Conservation (phyloP, 139 green algal species). For the Gonium pectorale region DNA sequence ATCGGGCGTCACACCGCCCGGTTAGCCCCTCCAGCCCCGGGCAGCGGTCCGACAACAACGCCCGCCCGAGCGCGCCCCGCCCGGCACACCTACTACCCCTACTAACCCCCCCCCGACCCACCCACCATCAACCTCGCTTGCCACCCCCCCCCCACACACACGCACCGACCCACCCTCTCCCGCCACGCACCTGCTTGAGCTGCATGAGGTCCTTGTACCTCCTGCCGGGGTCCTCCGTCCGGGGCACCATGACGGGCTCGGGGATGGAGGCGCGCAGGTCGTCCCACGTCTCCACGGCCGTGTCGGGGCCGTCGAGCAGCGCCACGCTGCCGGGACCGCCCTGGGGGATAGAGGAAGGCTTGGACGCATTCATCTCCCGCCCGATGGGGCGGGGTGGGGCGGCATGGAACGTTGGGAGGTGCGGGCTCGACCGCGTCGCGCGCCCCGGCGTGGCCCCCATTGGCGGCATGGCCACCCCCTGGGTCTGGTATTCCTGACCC, state of each 20-base stretch:
- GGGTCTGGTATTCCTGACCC: not conserved
- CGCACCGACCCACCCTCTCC: not conserved
- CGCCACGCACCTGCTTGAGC: slow-evolving; percentile 18
- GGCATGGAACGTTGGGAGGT: too few relatives aligned
- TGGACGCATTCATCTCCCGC: too few relatives aligned
- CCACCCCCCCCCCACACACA: not conserved
- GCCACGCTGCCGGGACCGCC: slow-evolving; percentile 9
- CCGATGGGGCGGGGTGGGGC: too few relatives aligned
- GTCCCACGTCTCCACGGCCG: slow-evolving; percentile 50
- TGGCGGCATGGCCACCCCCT: not conserved
- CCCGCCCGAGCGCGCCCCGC: too few relatives aligned
- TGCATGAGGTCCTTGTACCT: slow-evolving; percentile 50
- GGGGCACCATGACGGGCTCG: slow-evolving; percentile 47
- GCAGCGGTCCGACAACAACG: too few relatives aligned
- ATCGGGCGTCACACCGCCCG: too few relatives aligned
- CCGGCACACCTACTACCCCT: too few relatives aligned
- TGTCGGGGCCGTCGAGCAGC: slow-evolving; percentile 47
- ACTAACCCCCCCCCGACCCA: too few relatives aligned
- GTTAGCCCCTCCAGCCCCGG: too few relatives aligned
- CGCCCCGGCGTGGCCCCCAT: too few relatives aligned
- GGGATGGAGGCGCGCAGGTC: slow-evolving; percentile 43
- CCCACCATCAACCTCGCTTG: too few relatives aligned
- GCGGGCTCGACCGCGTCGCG: too few relatives aligned
- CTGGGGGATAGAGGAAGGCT: not conserved
- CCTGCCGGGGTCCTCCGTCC: slow-evolving; percentile 13